Percentiles rank a stretch among this genome's conserved stretches.
Evolutionary conservation across 163 green algal genomes (phyloP).

Genomic region (Volvox carteri): DNA sequence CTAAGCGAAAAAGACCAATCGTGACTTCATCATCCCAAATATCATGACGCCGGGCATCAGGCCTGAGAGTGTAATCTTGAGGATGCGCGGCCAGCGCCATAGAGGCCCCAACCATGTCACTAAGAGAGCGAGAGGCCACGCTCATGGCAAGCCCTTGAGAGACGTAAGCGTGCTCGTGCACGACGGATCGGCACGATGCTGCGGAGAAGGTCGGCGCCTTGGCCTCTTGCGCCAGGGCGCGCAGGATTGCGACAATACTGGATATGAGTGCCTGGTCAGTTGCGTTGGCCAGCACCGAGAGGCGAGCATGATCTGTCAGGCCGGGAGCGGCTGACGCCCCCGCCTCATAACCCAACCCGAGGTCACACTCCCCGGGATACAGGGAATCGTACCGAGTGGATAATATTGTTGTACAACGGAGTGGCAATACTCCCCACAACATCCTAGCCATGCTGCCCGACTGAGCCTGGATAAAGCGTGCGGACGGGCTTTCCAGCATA

Average conservation of each 20-base stretch:
- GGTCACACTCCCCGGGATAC: conserved; percentile 1
- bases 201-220: too few species aligned
- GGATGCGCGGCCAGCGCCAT: too few species aligned
- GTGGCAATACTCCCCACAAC: neutral
- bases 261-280: too few species aligned
- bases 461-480: neutral
- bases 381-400: neutral
- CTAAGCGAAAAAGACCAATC: neutral
- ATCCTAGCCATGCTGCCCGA: neutral
- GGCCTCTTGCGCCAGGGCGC: too few species aligned
- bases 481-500: neutral
- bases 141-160: too few species aligned
- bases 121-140: neutral
- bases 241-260: too few species aligned
- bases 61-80: neutral
- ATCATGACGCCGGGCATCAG: neutral
- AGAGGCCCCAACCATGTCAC: neutral
- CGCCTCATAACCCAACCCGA: neutral
- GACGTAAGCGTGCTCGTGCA: too few species aligned
- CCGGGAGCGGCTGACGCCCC: neutral
- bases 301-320: neutral
- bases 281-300: too few species aligned
- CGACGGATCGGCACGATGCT: too few species aligned
- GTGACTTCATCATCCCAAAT: conserved; percentile 8
- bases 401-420: neutral